Evolutionary conservation across 1,284 basidiomycete species (phyloP).

Genomic region (Moesziomyces parantarcticus): DNA sequence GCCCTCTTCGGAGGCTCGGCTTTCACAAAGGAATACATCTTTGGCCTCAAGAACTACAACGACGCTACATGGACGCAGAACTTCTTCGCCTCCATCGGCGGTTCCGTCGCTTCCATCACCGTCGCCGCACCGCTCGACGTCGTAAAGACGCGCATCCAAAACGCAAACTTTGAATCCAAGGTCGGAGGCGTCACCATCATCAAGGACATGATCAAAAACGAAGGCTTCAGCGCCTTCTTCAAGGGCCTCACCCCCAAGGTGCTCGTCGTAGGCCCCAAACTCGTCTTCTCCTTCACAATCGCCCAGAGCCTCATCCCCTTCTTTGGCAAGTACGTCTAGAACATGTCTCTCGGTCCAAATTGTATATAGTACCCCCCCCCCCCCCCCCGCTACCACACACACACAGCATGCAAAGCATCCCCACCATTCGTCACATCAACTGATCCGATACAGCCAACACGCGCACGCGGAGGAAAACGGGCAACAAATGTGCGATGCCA

Average conservation of each 20-base stretch:
- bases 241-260: conserved; percentile 87
- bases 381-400: too few species aligned
- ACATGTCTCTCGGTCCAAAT: too few species aligned
- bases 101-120: conserved; percentile 93
- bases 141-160: conserved; percentile 89
- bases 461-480: neutral
- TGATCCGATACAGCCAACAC: neutral
- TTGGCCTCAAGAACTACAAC: conserved; percentile 87
- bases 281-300: conserved; percentile 97
- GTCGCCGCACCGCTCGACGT: conserved; percentile 95
- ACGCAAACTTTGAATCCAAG: conserved; percentile 94
- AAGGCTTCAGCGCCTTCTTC: conserved; percentile 89
- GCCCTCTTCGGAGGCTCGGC: conserved; percentile 93
- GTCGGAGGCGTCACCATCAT: conserved; percentile 85
- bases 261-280: conserved; percentile 94
- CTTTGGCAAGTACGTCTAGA: conserved; percentile 76
- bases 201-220: conserved; percentile 86
- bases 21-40: conserved; percentile 90
- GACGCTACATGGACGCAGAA: conserved; percentile 93
- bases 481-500: neutral
- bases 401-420: neutral
- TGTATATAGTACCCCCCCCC: neutral
- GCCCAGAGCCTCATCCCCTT: conserved; percentile 95
- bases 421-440: neutral
- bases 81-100: conserved; percentile 82